Percentiles rank a stretch among this genome's conserved stretches.
phyloP scores from a whole-genome alignment of 352 stramenopile species.

The Phytophthora fragariae region DNA sequence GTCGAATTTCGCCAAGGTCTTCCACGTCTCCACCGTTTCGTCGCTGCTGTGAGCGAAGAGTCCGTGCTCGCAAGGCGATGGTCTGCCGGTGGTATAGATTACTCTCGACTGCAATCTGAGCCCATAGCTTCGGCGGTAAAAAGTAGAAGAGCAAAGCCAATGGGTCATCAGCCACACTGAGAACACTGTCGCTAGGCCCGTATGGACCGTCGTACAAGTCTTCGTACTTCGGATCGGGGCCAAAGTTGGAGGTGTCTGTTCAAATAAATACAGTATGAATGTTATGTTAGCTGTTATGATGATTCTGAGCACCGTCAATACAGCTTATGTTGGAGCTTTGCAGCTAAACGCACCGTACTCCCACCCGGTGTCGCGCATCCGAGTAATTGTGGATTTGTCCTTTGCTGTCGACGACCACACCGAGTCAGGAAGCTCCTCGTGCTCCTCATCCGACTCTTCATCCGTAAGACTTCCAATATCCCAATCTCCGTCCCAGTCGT shows the following conservation, averaged over 20 bases:
- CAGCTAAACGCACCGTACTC: too few relatives aligned
- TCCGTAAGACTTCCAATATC: too few relatives aligned
- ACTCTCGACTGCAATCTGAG: slow-evolving; percentile 2
- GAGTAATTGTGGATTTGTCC: too few relatives aligned
- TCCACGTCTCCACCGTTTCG: neutral
- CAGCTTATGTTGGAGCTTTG: too few relatives aligned
- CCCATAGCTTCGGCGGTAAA: slow-evolving; percentile 4
- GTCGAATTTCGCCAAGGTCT: neutral
- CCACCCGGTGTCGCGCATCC: too few relatives aligned
- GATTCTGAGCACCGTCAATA: too few relatives aligned
- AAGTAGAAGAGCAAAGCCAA: slow-evolving; percentile 13
- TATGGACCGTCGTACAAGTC: slow-evolving; percentile 4
- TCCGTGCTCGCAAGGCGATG: neutral
- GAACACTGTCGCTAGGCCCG: neutral
- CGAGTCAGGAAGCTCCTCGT: too few relatives aligned
- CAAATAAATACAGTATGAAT: neutral
- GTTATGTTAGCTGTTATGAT: slow-evolving; percentile 2
- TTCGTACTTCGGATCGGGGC: neutral
- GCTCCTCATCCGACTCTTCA: too few relatives aligned
- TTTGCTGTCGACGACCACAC: too few relatives aligned
- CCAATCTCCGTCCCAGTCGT: too few relatives aligned
- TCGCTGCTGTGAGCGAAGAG: neutral
- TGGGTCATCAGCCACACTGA: slow-evolving; percentile 4
- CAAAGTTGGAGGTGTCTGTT: neutral
- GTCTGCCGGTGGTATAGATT: slow-evolving; percentile 8